Conservation (phyloP, 768 basidiomycete genomes). For the Coprinopsis cinerea region DNA sequence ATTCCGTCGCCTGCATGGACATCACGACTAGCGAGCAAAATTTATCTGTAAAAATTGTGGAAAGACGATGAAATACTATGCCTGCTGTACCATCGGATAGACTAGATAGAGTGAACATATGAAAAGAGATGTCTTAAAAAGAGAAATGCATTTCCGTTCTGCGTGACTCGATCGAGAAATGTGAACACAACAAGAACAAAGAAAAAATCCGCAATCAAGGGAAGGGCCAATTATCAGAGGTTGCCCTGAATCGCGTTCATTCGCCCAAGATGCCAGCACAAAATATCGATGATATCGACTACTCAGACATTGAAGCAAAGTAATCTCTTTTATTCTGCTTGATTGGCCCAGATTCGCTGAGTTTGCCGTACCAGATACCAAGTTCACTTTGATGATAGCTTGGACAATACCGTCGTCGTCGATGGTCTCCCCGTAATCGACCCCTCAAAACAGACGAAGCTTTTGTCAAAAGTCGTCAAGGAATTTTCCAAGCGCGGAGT, state of each 20-base stretch:
- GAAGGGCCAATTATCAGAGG: background rate
- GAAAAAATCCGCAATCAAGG: constrained; percentile 11
- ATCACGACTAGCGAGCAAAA: too few species aligned
- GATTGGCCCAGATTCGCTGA: constrained; percentile 1
- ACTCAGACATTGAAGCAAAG: constrained; percentile 86
- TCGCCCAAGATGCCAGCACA: constrained; percentile 37
- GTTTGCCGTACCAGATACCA: constrained; percentile 57
- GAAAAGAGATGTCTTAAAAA: too few species aligned
- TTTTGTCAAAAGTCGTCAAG: constrained; percentile 76
- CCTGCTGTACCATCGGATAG: too few species aligned
- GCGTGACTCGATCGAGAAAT: background rate
- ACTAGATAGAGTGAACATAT: too few species aligned
- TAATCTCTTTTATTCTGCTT: constrained; percentile 26
- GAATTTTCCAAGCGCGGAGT: constrained; percentile 81
- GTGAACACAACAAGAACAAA: constrained; percentile 15
- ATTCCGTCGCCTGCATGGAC: too few species aligned
- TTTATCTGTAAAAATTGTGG: too few species aligned
- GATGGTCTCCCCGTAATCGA: constrained; percentile 93
- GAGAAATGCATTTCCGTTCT: too few species aligned
- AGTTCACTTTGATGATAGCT: constrained; percentile 75
- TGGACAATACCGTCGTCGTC: constrained; percentile 89
- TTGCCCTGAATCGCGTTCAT: constrained; percentile 9
- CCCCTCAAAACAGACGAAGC: constrained; percentile 73
- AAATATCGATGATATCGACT: constrained; percentile 71
- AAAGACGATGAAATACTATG: too few species aligned